Evolutionary conservation across 306 rosid genomes (phyloP).

Genomic region (Vigna angularis): DNA sequence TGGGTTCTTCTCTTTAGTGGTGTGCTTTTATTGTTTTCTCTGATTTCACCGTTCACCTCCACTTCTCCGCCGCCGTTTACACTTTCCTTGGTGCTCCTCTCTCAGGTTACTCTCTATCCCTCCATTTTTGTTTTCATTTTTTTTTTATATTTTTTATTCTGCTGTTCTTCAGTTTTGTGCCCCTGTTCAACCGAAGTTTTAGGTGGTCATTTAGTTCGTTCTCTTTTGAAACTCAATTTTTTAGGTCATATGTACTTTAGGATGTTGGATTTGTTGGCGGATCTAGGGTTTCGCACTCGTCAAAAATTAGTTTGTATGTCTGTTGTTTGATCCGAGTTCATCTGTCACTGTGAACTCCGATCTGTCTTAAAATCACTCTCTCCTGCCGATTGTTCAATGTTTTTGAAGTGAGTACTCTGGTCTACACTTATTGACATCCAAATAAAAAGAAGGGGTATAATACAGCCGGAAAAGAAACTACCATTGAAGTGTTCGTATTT

Average conservation of each 20-base stretch:
- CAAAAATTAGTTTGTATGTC: not conserved
- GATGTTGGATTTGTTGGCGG: conserved; percentile 2
- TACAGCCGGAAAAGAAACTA: not conserved
- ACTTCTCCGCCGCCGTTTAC: conserved; percentile 13
- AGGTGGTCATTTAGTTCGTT: not conserved
- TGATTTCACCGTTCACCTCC: conserved; percentile 6
- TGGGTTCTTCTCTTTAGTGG: not conserved
- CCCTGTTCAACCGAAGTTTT: not conserved
- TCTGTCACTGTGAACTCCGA: conserved; percentile 1
- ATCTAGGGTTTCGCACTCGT: conserved; percentile 26
- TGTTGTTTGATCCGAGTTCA: conserved; percentile 1
- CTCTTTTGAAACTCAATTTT: not conserved
- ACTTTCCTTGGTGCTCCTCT: not conserved
- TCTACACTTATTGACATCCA: not conserved
- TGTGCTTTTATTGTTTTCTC: not conserved
- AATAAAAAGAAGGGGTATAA: not conserved
- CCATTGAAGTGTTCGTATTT: not conserved
- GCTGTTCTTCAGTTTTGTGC: not conserved
- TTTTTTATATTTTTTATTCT: not conserved
- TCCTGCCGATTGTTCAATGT: not conserved
- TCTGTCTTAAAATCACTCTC: not conserved
- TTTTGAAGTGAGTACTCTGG: not conserved
- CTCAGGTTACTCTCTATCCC: conserved; percentile 31
- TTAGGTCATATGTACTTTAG: not conserved
- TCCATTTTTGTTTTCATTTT: not conserved